A percentile compares a stretch with the other conserved stretches of the same genome.
These are phyloP conservation scores for Diphasiastrum complanatum DNA, from an alignment of 83 land plant genomes.

Conservation along the genomic window DNA sequence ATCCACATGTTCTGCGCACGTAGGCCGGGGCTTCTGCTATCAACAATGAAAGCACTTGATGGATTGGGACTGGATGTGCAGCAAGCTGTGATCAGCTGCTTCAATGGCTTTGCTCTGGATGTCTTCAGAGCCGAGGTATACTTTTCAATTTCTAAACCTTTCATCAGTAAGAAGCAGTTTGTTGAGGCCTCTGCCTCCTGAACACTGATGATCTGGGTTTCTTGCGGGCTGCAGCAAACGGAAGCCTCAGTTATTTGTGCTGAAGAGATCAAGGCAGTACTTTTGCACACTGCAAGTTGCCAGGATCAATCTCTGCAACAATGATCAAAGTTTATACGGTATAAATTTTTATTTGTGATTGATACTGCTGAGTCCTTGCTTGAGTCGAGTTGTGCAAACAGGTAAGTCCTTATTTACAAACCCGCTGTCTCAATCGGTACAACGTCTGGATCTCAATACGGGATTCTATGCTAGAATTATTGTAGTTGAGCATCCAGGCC, in stretches of 20 bases:
- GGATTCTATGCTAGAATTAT: too few species aligned
- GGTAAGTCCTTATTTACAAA: too few species aligned
- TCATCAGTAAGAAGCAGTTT: background rate
- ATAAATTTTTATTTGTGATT: too few species aligned
- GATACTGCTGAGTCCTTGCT: too few species aligned
- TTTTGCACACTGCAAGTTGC: slow-evolving; percentile 34
- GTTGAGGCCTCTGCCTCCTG: background rate
- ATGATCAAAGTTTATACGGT: too few species aligned
- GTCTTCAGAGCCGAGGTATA: slow-evolving; percentile 33
- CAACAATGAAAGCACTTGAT: slow-evolving; percentile 30
- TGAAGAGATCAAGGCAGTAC: slow-evolving; percentile 33
- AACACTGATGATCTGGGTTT: background rate
- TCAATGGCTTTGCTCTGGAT: slow-evolving; percentile 35
- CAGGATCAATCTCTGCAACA: too few species aligned
- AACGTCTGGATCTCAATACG: too few species aligned
- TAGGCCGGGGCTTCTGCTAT: slow-evolving; percentile 31
- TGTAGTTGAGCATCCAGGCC: too few species aligned
- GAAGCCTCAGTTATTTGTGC: slow-evolving; percentile 25
- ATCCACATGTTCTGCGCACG: slow-evolving; percentile 35
- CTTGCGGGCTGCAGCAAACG: slow-evolving; percentile 11
- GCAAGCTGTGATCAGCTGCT: slow-evolving; percentile 40
- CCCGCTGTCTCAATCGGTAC: too few species aligned
- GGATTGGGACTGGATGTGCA: slow-evolving; percentile 36
- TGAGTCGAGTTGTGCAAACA: too few species aligned
- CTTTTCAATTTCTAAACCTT: background rate